Percentiles rank a stretch among this genome's conserved stretches.
phyloP scores from a whole-genome alignment of 176 grass and related monocot genomes.

The Musa schizocarpa region DNA sequence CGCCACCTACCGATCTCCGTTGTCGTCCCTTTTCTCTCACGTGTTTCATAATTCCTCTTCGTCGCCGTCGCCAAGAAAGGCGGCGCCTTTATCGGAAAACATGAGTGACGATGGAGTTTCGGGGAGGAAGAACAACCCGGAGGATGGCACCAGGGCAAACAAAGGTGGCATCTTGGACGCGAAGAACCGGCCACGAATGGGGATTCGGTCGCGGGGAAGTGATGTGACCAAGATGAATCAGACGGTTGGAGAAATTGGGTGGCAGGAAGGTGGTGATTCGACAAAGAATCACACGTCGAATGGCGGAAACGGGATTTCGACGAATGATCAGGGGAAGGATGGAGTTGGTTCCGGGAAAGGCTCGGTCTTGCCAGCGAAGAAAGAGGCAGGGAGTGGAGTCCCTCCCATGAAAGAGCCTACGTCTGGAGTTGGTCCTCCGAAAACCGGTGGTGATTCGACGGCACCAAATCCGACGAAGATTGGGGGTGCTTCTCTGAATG shows the following conservation, averaged over 20 bases:
- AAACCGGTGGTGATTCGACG: background rate
- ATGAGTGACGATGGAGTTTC: background rate
- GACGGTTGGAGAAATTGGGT: background rate
- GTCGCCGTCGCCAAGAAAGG: constrained; percentile 7
- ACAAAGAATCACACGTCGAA: background rate
- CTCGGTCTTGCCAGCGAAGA: background rate
- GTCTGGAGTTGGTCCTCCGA: background rate
- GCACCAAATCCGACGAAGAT: background rate
- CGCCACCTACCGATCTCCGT: constrained; percentile 45
- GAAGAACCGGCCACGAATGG: constrained; percentile 10
- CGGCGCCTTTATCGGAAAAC: background rate
- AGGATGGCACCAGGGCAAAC: background rate
- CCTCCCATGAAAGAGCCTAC: background rate
- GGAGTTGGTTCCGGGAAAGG: background rate
- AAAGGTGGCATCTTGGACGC: constrained; percentile 2
- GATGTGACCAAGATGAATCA: background rate
- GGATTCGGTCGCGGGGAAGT: background rate
- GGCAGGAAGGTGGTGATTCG: background rate
- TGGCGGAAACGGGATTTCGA: background rate
- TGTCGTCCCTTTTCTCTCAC: constrained; percentile 51
- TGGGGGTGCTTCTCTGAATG: constrained; percentile 13
- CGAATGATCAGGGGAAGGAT: background rate
- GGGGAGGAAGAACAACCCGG: constrained; percentile 5
- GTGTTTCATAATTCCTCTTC: constrained; percentile 55
- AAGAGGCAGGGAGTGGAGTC: constrained; percentile 7